phyloP scores from a whole-genome alignment of 2,329 filamentous ascomycete genomes.

The Colletotrichum lupini region DNA sequence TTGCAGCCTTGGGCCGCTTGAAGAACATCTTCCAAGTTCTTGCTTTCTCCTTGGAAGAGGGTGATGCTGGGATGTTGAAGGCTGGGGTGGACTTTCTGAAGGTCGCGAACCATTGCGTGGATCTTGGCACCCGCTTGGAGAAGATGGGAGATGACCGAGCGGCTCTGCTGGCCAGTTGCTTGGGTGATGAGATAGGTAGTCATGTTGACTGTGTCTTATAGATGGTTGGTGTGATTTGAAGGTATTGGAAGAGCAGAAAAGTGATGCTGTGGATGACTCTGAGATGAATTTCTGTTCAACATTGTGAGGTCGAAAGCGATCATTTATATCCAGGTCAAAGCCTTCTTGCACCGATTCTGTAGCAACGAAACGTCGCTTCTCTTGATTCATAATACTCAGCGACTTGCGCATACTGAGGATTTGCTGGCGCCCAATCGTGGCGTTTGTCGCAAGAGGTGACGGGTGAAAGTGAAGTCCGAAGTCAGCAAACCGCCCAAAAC shows the following conservation, averaged over 20 bases:
- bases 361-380: background rate
- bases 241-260: background rate
- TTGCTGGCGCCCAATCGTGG: background rate
- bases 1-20: conserved; percentile 47
- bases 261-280: background rate
- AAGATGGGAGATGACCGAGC: conserved; percentile 44
- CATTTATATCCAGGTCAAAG: background rate
- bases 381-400: background rate
- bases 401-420: background rate
- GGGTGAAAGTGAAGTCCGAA: background rate
- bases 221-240: background rate
- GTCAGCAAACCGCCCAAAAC: background rate
- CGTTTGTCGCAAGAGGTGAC: background rate
- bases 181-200: conserved; percentile 49
- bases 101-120: conserved; percentile 50
- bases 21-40: conserved; percentile 44
- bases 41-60: conserved; percentile 49
- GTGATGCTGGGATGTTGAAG: conserved; percentile 43
- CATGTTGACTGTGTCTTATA: conserved; percentile 38
- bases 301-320: background rate
- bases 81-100: conserved; percentile 41
- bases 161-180: conserved; percentile 47
- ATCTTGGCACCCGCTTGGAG: conserved; percentile 47
- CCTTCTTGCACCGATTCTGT: too few relatives aligned
- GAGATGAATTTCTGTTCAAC: background rate